These are phyloP conservation scores for Gastrodia elata DNA, from an alignment of 106 monocot species.

Conservation along the genomic window DNA sequence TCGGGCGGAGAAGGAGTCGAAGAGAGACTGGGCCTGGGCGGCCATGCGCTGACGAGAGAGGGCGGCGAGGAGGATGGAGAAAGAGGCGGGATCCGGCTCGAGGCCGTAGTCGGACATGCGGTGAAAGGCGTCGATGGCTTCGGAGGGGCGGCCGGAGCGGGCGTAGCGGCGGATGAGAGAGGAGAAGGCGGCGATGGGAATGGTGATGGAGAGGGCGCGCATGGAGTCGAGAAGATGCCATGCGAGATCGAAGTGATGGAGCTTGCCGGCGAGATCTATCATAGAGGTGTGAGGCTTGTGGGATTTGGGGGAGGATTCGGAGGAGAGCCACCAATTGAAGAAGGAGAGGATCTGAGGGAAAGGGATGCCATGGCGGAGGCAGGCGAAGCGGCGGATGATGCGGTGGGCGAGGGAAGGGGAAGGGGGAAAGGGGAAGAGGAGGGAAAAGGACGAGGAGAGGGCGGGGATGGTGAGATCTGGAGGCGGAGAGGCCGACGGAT, in stretches of 20 bases:
- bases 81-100: conserved; percentile 29
- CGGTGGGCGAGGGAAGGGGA: conserved; percentile 24
- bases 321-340: conserved; percentile 55
- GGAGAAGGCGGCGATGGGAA: conserved; percentile 35
- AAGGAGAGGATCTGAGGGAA: conserved; percentile 53
- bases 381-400: conserved; percentile 44
- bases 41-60: conserved; percentile 64
- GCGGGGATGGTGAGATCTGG: conserved; percentile 28
- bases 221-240: conserved; percentile 63
- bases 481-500: conserved; percentile 15
- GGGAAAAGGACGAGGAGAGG: conserved; percentile 19
- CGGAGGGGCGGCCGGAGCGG: conserved; percentile 51
- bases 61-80: conserved; percentile 46
- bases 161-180: conserved; percentile 64
- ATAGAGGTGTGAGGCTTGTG: conserved; percentile 34
- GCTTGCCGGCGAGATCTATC: conserved; percentile 80
- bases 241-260: conserved; percentile 56
- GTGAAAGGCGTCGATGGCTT: conserved; percentile 47
- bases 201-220: conserved; percentile 27
- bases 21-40: conserved; percentile 63
- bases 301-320: conserved; percentile 4
- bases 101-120: conserved; percentile 64
- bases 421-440: conserved; percentile 12
- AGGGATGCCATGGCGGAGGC: conserved; percentile 42
- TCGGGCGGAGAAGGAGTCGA: conserved; percentile 38